A percentile compares a stretch with the other conserved stretches of the same genome.
These are phyloP conservation scores for Ustilago trichophora DNA, from an alignment of 1,284 basidiomycete species.

Conservation along the genomic window DNA sequence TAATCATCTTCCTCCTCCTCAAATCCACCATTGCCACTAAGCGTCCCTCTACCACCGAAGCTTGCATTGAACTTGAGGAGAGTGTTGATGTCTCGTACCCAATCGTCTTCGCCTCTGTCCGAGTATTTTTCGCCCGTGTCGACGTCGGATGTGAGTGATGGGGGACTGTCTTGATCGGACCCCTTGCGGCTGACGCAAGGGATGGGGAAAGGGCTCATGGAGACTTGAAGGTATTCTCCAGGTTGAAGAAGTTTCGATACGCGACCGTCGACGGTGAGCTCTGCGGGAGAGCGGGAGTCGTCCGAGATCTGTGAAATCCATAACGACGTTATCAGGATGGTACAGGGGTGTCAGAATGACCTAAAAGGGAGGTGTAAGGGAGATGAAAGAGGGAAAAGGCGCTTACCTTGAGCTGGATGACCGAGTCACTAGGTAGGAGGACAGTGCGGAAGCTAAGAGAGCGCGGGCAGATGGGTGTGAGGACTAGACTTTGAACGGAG, in stretches of 20 bases:
- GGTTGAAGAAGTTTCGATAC: conserved; percentile 80
- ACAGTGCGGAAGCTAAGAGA: conserved; percentile 91
- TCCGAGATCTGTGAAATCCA: too few relatives aligned
- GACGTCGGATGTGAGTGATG: not conserved
- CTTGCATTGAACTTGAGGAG: conserved; percentile 66
- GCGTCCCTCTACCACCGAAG: conserved; percentile 58
- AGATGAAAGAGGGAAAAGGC: not conserved
- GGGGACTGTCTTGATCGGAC: conserved; percentile 1
- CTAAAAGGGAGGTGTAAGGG: too few relatives aligned
- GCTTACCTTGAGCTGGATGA: conserved; percentile 80
- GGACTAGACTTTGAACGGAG: conserved; percentile 83
- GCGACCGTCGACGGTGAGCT: conserved; percentile 91
- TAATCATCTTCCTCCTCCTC: conserved; percentile 44
- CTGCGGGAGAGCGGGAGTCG: conserved; percentile 82
- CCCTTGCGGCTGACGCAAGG: conserved; percentile 72
- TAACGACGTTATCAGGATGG: too few relatives aligned
- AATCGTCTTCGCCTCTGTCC: conserved; percentile 82
- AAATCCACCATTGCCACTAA: conserved; percentile 48
- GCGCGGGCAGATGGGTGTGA: conserved; percentile 94
- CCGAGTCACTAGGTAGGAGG: conserved; percentile 83
- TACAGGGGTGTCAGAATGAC: too few relatives aligned
- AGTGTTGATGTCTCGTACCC: conserved; percentile 91
- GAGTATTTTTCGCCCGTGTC: conserved; percentile 37
- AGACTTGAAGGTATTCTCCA: conserved; percentile 84
- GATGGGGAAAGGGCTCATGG: conserved; percentile 86